A percentile compares a stretch with the other conserved stretches of the same genome.
These are phyloP conservation scores for Ananas comosus DNA, from an alignment of 176 grass and related monocot species.

Conservation along the genomic window DNA sequence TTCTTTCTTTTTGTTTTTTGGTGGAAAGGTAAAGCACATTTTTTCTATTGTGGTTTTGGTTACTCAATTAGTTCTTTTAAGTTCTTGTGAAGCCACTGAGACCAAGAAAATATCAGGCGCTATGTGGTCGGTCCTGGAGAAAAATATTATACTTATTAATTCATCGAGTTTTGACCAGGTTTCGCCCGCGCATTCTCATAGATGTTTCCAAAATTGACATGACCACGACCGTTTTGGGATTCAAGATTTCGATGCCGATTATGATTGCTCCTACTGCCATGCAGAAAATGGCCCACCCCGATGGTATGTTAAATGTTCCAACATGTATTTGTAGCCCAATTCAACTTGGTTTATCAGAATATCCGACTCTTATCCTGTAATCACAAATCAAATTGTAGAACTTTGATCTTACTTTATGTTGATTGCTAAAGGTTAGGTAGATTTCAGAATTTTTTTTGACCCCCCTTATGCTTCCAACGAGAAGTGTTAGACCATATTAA, in stretches of 20 bases:
- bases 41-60: no score
- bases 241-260: conserved; percentile 97
- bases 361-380: not conserved
- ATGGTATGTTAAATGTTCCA: conserved; percentile 33
- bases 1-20: no score
- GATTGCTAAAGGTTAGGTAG: not conserved
- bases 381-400: not conserved
- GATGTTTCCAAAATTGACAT: conserved; percentile 96
- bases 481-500: not conserved
- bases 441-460: not conserved
- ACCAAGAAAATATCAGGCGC: not conserved
- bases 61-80: not conserved
- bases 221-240: conserved; percentile 71
- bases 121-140: not conserved
- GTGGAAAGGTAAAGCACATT: no score
- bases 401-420: not conserved
- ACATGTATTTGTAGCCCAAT: not conserved
- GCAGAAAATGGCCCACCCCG: conserved; percentile 98
- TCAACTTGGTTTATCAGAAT: not conserved
- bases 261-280: conserved; percentile 88
- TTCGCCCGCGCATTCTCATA: conserved; percentile 91
- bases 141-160: not conserved
- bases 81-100: not conserved
- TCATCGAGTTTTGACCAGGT: conserved; percentile 29
- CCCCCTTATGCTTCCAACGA: not conserved